A percentile compares a stretch with the other conserved stretches of the same genome.
Evolutionary conservation across 2,329 filamentous ascomycete species (phyloP).

Genomic region (Cylindrodendrum hubeiense): DNA sequence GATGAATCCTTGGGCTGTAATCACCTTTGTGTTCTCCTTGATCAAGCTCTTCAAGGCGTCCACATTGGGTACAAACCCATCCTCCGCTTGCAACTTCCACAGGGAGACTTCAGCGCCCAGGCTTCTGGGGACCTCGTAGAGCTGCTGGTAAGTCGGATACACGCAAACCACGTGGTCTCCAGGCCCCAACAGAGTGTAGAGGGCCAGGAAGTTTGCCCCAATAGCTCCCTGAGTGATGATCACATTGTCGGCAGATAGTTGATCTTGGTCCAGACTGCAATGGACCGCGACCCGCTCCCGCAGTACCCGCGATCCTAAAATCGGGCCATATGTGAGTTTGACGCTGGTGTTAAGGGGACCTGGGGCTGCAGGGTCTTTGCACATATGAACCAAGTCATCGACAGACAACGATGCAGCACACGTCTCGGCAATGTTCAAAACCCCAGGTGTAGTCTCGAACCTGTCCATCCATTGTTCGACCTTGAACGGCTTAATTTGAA

Average conservation of each 20-base stretch:
- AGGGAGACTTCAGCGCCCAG: constrained; percentile 82
- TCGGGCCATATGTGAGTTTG: constrained; percentile 79
- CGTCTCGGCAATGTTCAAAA: constrained; percentile 82
- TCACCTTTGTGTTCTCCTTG: constrained; percentile 76
- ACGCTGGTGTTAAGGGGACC: constrained; percentile 61
- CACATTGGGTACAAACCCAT: constrained; percentile 76
- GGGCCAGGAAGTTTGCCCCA: constrained; percentile 83
- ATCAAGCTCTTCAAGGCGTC: constrained; percentile 75
- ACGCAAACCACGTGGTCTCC: constrained; percentile 90
- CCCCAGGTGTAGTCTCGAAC: constrained; percentile 67
- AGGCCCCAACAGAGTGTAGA: constrained; percentile 78
- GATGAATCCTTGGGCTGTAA: background rate
- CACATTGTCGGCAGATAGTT: constrained; percentile 69
- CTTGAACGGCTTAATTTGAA: constrained; percentile 70
- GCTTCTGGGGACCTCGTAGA: constrained; percentile 80
- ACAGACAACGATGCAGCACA: constrained; percentile 82
- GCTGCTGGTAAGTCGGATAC: constrained; percentile 88
- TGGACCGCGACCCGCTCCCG: constrained; percentile 74
- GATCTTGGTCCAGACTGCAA: constrained; percentile 68
- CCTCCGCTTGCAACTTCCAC: constrained; percentile 76
- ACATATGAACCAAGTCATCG: constrained; percentile 72
- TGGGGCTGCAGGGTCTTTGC: constrained; percentile 61
- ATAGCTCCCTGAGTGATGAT: constrained; percentile 86
- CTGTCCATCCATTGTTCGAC: constrained; percentile 81
- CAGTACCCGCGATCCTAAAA: constrained; percentile 74